Base-by-base conservation (phyloP, 208 protist genomes). In the Tritrichomonas musculus region DNA sequence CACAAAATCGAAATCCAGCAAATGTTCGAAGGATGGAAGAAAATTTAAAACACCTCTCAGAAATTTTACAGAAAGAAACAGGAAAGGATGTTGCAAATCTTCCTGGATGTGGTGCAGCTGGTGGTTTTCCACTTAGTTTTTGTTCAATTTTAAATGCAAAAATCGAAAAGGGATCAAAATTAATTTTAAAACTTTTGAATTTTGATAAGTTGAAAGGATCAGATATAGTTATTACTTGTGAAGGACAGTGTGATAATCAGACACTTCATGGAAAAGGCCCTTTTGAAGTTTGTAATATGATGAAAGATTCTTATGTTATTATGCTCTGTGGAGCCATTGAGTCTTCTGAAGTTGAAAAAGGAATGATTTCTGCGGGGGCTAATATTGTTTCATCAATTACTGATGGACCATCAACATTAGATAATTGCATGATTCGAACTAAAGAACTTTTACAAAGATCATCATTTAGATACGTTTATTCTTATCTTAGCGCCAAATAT, bases 141-240 rank as follows among this genome's bases (percentile, higher is more conserved):
- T 44, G 44, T 57, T 17, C 77, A 57, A 49, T 88, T 53, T 88
- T 88, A 44, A 36, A 88, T 57, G 41, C 77, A 5, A n/a, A 53
- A 39, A 3, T 88, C 22, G 25, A 36, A 11, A 13, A 14, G 20
- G 77, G 77, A 17, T 88, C 77, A 39, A 27, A 53, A 39, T 57
- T 88, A 44, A 39, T 88, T 33, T 88, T 88, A 39, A n/a, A 88
- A 9, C 4, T 88, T n/a, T 39, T 88, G 1, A 20, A 60, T 2
- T 53, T 88, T 39, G 39, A 44, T 57, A 49, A 88, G 20, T 44
- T 47, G 27, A 57, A 39, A 14, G 25, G 17, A 20, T 33, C 88
- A 33, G 55, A 92, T 27, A 57, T 92, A 36, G 53, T 92, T 2
- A 57, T 92, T 9, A 92, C 88, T 57, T 64, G 50, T 20, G 88